A percentile compares a stretch with the other conserved stretches of the same genome.
Conservation (phyloP, 768 basidiomycete species). For the Phlebiopsis flavidoalba region DNA sequence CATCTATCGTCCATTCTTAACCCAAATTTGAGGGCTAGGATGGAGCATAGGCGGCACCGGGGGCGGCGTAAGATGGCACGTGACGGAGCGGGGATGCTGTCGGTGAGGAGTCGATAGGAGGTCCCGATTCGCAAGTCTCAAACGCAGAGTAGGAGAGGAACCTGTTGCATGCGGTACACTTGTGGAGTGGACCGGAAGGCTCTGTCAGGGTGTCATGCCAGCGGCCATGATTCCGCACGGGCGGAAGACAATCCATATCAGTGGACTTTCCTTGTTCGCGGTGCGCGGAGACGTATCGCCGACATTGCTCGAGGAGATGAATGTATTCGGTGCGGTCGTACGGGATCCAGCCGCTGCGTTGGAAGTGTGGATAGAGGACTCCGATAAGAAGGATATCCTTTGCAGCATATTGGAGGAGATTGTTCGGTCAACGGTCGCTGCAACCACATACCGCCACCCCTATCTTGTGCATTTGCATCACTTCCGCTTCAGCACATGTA, state of each 20-base stretch:
- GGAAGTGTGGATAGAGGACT: conserved; percentile 31
- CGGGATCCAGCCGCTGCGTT: conserved; percentile 13
- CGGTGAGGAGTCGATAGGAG: background rate
- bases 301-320: conserved; percentile 12
- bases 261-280: conserved; percentile 8
- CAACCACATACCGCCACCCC: conserved; percentile 29
- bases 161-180: conserved; percentile 12
- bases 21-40: conserved; percentile 13
- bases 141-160: conserved; percentile 8
- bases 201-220: conserved; percentile 12
- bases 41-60: conserved; percentile 14
- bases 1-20: conserved; percentile 4
- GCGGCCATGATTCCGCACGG: background rate
- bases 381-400: conserved; percentile 37
- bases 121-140: background rate
- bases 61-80: conserved; percentile 10
- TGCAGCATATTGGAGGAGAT: conserved; percentile 37
- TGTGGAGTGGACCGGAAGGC: conserved; percentile 5
- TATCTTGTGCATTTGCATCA: conserved; percentile 33
- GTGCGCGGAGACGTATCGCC: conserved; percentile 17
- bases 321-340: background rate
- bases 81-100: background rate
- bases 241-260: conserved; percentile 11
- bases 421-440: conserved; percentile 30
- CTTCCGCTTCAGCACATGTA: conserved; percentile 22